Evolutionary conservation across 1,139 yeast genomes (phyloP).

Genomic region (Sporopachydermia cereana): DNA sequence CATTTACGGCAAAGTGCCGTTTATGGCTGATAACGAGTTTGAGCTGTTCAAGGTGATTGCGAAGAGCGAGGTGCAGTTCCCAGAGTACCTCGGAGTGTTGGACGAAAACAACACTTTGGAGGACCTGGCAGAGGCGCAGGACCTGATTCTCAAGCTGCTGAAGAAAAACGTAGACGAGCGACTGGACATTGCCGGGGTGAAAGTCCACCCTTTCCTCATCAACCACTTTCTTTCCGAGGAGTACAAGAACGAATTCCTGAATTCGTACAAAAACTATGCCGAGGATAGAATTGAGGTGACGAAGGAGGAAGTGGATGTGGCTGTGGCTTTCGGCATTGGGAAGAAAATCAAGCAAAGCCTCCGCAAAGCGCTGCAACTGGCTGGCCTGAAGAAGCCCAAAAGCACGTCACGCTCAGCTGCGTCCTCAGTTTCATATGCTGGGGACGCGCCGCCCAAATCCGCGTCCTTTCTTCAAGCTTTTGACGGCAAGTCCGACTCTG

Average conservation of each 20-base stretch:
- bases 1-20: conserved; percentile 81
- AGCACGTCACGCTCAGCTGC: neutral
- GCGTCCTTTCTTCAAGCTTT: neutral
- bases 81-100: conserved; percentile 26
- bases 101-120: conserved; percentile 27
- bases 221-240: conserved; percentile 43
- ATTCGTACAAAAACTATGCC: conserved; percentile 19
- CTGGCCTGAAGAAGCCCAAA: conserved; percentile 20
- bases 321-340: conserved; percentile 66
- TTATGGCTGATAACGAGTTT: conserved; percentile 80
- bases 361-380: conserved; percentile 39
- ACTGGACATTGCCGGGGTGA: conserved; percentile 61
- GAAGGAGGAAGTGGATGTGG: conserved; percentile 58
- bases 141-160: conserved; percentile 50
- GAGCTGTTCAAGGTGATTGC: conserved; percentile 79
- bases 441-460: neutral
- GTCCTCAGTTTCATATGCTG: neutral
- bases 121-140: conserved; percentile 54
- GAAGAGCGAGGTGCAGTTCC: conserved; percentile 48
- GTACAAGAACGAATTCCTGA: conserved; percentile 24
- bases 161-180: conserved; percentile 63
- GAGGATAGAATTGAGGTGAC: conserved; percentile 43
- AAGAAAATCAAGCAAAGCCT: conserved; percentile 50
- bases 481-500: neutral
- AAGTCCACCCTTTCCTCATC: conserved; percentile 66